Evolutionary conservation across 2,329 filamentous ascomycete genomes (phyloP).

Genomic region (Penicillium psychrosexuale): DNA sequence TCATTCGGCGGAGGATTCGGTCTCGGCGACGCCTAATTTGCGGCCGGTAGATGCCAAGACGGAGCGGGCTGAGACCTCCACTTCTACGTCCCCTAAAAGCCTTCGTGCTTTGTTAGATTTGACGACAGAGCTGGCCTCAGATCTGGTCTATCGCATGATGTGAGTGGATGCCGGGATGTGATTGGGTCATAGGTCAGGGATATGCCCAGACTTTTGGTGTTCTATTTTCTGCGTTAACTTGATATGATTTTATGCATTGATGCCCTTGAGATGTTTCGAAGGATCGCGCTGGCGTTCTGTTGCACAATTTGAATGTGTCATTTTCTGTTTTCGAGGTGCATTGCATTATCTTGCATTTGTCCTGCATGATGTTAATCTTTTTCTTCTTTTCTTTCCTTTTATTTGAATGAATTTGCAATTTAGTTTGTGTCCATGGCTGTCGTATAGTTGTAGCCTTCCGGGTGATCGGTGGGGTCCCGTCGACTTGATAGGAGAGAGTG

Average conservation of each 20-base stretch:
- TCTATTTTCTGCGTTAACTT: constrained; percentile 8
- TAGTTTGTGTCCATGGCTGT: not conserved
- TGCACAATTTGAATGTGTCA: constrained; percentile 15
- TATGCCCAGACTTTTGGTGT: not conserved
- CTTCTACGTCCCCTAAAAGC: constrained; percentile 23
- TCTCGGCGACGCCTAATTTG: constrained; percentile 19
- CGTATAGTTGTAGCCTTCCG: not conserved
- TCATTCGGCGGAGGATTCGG: constrained; percentile 28
- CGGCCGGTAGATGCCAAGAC: constrained; percentile 20
- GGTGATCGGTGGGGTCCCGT: not conserved
- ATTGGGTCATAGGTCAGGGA: constrained; percentile 5
- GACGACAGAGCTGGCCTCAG: constrained; percentile 41
- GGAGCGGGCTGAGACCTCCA: constrained; percentile 14
- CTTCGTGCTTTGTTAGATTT: constrained; percentile 38
- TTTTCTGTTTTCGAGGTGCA: constrained; percentile 6
- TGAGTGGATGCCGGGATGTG: constrained; percentile 14
- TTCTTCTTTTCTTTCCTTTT: not conserved
- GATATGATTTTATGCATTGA: constrained; percentile 13
- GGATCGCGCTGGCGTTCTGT: constrained; percentile 2
- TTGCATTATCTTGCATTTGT: constrained; percentile 14
- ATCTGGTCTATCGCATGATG: constrained; percentile 44
- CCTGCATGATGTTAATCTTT: not conserved
- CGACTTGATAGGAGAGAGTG: not conserved
- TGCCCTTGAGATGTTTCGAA: not conserved
- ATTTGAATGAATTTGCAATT: not conserved